Percentiles rank a stretch among this genome's conserved stretches.
phyloP scores from a whole-genome alignment of 805 yeast species.

The Priceomyces haplophilus region DNA sequence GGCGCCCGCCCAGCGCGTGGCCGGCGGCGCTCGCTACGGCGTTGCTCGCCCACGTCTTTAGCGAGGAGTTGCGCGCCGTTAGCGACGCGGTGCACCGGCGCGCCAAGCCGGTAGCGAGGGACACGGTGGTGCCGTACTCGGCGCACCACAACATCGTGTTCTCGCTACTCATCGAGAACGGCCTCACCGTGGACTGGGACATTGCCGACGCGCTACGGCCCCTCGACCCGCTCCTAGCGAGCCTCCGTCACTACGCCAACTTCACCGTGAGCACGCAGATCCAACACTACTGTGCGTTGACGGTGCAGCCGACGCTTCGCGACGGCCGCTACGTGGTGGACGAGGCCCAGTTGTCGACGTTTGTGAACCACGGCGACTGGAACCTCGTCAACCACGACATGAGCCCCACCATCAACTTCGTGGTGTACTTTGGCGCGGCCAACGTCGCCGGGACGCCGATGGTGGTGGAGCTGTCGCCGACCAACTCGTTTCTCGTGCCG shows the following conservation, averaged over 20 bases:
- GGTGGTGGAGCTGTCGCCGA: conserved; percentile 42
- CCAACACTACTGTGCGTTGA: conserved; percentile 58
- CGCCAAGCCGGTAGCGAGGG: conserved; percentile 14
- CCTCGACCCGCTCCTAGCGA: conserved; percentile 54
- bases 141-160: conserved; percentile 74
- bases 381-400: conserved; percentile 56
- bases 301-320: conserved; percentile 18
- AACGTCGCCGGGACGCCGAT: conserved; percentile 45
- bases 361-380: conserved; percentile 86
- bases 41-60: conserved; percentile 39
- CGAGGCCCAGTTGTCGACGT: conserved; percentile 61
- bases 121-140: conserved; percentile 51
- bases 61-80: conserved; percentile 33
- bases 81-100: conserved; percentile 12
- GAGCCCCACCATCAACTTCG: conserved; percentile 68
- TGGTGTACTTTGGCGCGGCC: conserved; percentile 59
- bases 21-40: conserved; percentile 35
- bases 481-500: conserved; percentile 72
- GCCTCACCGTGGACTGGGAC: conserved; percentile 70
- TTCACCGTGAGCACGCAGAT: conserved; percentile 78
- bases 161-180: conserved; percentile 70
- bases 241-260: conserved; percentile 56
- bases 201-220: conserved; percentile 51
- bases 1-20: conserved; percentile 24
- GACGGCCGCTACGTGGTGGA: conserved; percentile 30